Conservation (phyloP, 2,329 filamentous ascomycete genomes). For the Coniella vitis region DNA sequence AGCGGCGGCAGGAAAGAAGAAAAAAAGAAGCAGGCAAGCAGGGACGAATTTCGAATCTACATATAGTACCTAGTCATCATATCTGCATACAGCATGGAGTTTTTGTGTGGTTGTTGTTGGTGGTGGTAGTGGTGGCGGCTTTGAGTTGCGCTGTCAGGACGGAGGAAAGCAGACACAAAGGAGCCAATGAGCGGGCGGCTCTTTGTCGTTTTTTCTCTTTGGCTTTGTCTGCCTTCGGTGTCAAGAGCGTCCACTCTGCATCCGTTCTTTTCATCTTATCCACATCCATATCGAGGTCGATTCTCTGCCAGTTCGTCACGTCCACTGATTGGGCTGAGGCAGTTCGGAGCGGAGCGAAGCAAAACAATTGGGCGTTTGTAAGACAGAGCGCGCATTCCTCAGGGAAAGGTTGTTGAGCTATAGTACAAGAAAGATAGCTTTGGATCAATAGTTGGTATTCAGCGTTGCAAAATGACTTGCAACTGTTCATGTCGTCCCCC, state of each 20-base stretch:
- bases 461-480: too few species aligned
- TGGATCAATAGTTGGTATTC: neutral
- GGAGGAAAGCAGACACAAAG: constrained; percentile 1
- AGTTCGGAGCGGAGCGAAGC: neutral
- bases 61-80: constrained; percentile 3
- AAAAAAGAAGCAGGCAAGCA: neutral
- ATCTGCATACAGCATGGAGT: constrained; percentile 16
- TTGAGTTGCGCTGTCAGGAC: constrained; percentile 5
- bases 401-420: neutral
- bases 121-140: too few species aligned
- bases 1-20: neutral
- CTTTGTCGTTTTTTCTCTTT: constrained; percentile 3
- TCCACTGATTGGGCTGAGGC: too few species aligned
- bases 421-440: neutral
- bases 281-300: neutral
- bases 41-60: constrained; percentile 7
- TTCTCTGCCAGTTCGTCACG: neutral
- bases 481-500: too few species aligned
- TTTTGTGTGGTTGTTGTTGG: constrained; percentile 12
- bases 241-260: neutral
- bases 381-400: neutral
- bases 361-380: neutral
- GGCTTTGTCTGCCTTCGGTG: too few species aligned
- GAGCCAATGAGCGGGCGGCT: neutral
- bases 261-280: constrained; percentile 6